Evolutionary conservation across 2,329 filamentous ascomycete genomes (phyloP), one percentile per base, ranked within the genome.

Genomic region (Sphaerulina populicola): DNA sequence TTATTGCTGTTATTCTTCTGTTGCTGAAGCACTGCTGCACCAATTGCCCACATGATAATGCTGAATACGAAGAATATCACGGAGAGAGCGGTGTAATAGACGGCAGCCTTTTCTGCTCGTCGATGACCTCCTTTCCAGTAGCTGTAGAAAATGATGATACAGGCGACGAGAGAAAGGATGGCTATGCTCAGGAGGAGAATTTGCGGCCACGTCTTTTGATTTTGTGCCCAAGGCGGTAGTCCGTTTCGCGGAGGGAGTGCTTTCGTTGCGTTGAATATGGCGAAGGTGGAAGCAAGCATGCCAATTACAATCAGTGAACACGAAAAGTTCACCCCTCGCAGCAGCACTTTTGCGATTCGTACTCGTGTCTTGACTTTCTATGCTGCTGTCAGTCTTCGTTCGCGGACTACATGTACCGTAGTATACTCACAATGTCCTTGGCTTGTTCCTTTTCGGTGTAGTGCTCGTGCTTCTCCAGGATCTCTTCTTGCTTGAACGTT

Each of bases 271-370:
- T 93, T 88, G 80, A 98, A 98, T 69, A 98, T 90, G 60, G 82
- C 74, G 65, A 98, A 87, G 3, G 88, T 88, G n/a, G 88, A 80
- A 11, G 86, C 83, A 48, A 98, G 75, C 80, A 98, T 91, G 56
- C 89, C 77, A 52, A 98, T 79, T 59, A 98, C 88, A 67, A 98
- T 96, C 54, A 97, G 77, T 69, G 87, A 91, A 76, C 93, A 98
- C 70, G 88, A 89, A 71, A 98, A 97, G 77, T 91, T 96, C 72
- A 97, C 86, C 51, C 88, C 85, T 59, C 93, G 85, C n/a, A 98
- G 82, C 56, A 94, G 81, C 62, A 97, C 84, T 75, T 98, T 98
- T 61, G 91, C 93, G 70, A 97, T 77, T 42, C 93, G 83, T 31
- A 97, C 90, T 60, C 88, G 82, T 33, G 84, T 84, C 74, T 96